Evolutionary conservation across 1,284 basidiomycete species (phyloP), one percentile per base, ranked within the genome.

Genomic region (Moesziomyces sp.): DNA sequence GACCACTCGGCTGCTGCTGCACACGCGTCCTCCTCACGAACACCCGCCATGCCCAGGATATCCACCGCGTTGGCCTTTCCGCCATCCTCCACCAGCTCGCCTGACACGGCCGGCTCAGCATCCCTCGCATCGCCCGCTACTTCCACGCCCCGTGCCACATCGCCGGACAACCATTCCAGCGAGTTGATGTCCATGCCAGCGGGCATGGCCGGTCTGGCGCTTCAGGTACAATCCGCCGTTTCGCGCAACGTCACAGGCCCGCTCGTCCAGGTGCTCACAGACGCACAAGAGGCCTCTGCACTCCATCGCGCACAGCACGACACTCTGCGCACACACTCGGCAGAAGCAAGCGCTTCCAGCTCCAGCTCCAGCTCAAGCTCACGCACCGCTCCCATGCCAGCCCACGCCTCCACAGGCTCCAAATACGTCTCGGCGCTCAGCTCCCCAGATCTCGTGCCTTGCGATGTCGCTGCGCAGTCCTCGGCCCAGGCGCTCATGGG

Each of bases 141-240:
- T 2, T 72, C 69, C 26, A 72, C 69, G 19, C 69, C 69, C 8
- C 43, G 69, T 1, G 69, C 69, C 5, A 54, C 58, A 16, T 72
- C 69, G 13, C 69, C 69, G 14, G 58, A 57, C 47, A 54, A 26
- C 24, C 3, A 26, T 26, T 7, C 24, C 24, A 26, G 24, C 24
- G 24, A 26, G 24, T 26, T 26, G 24, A 26, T 26, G 33, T 46
- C 62, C n/a, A 35, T 65, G n/a, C 56, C 60, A 23, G 47, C 63
- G 28, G 60, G 40, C 28, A 63, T 67, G 65, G 57, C 65, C 7
- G 61, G 61, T 26, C 55, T 69, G 11, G 66, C 66, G 2, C 52
- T 74, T 13, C 65, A 70, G 30, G 71, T 70, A 21, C 66, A 74
- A 28, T 70, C 62, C 3, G 72, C 72, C 5, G 62, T 74, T 49